A percentile compares a stretch with the other conserved stretches of the same genome.
phyloP scores from a whole-genome alignment of 202 grass and related monocot species.

The Schoenoplectus tabernaemontani region DNA sequence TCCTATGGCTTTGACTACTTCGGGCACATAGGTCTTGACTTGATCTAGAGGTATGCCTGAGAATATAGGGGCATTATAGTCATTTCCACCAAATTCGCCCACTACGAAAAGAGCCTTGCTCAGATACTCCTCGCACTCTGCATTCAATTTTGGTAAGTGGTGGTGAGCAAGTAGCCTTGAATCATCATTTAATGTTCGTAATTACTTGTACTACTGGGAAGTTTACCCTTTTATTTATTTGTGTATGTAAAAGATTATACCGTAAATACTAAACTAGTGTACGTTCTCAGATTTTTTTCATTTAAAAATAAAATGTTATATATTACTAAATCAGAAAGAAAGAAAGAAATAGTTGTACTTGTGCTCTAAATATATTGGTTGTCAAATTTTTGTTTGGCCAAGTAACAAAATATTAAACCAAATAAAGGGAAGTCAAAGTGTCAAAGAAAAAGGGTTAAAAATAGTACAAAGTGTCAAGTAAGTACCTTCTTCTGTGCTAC shows the following conservation, averaged over 20 bases:
- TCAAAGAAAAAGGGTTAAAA: background rate
- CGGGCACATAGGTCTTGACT: conserved; percentile 49
- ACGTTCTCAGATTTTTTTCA: background rate
- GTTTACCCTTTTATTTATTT: background rate
- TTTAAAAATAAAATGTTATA: background rate
- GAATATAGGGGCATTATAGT: conserved; percentile 89
- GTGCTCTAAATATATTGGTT: background rate
- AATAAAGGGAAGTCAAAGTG: background rate
- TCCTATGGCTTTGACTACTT: conserved; percentile 52
- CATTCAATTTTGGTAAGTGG: conserved; percentile 23
- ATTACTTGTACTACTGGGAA: background rate
- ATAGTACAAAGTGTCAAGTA: background rate
- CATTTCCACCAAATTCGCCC: conserved; percentile 91
- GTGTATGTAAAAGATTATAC: background rate
- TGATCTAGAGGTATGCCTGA: conserved; percentile 51
- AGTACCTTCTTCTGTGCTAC: conserved; percentile 48
- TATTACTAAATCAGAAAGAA: background rate
- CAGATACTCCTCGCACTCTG: conserved; percentile 82
- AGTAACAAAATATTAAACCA: background rate
- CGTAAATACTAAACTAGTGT: background rate
- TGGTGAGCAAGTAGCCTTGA: background rate
- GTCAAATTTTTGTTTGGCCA: background rate
- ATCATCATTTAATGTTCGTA: conserved; percentile 9
- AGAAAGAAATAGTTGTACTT: background rate
- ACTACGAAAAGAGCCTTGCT: conserved; percentile 79